Evolutionary conservation across 768 basidiomycete species (phyloP), one percentile per base, ranked within the genome.

Genomic region (Serpula lacrymans): DNA sequence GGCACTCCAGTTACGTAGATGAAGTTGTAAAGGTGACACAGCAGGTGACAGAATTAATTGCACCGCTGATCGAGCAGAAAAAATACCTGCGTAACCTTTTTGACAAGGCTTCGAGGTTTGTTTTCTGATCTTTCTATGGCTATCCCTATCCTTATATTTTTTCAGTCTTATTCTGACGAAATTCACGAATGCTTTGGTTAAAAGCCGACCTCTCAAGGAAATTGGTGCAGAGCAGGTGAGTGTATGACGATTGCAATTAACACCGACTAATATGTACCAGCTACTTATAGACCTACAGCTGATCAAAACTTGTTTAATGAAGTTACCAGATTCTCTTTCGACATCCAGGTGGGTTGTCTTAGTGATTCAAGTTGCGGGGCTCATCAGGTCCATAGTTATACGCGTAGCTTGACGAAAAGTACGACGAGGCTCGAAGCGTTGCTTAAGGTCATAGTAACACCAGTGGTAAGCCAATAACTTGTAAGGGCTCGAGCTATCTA

Each of bases 391-490:
- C 50, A 24, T 56, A 94, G 92, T 24, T 97, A 94, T 57, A 80
- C 82, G 6, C 82, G 87, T 31, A 82, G 82, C 42, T 71, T 98
- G 27, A 82, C 75, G 20, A 95, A 92, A 51, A 84, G 76, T 29
- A 88, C 88, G 0, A 77, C 81, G 2, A 77, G 84, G 36, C 62
- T 98, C 32, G 96, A 99, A 62, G 89, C 91, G 2, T 68, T 99
- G 51, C 77, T 99, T 39, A 98, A 99, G 64, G 90, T 96, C 42
- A 88, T 98, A 40, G 81, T 97, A 16, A 94, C 91, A 0, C 95
- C 95, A 2, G 87, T 84, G 45, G 91, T 90, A 61, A 45, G 84
- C 69, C 9, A 8, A 18, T 8, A 20, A 7, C 14, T 13, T 26
- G 21, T 34, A 34, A 35, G 20, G 29, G 17, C 16, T 37, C 29